phyloP scores from a whole-genome alignment of 2,329 filamentous ascomycete species.

The Cyphellophora europaea region DNA sequence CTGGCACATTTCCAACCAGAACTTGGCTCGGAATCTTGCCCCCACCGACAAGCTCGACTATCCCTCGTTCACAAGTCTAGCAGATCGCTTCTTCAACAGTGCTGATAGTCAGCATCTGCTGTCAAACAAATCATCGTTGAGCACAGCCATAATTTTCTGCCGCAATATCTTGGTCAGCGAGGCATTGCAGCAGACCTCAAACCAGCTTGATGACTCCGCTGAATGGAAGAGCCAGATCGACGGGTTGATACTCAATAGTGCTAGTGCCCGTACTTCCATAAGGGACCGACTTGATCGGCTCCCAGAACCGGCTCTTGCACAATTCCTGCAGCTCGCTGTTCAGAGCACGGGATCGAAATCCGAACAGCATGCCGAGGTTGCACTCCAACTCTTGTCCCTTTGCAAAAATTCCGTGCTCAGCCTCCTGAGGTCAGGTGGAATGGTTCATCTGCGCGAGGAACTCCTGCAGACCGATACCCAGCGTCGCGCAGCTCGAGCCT shows the following conservation, averaged over 20 bases:
- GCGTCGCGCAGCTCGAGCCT: slow-evolving; percentile 55
- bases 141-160: slow-evolving; percentile 61
- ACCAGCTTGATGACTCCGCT: slow-evolving; percentile 52
- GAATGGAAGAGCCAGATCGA: slow-evolving; percentile 81
- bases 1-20: slow-evolving; percentile 41
- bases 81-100: not conserved
- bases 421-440: slow-evolving; percentile 26
- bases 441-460: slow-evolving; percentile 3
- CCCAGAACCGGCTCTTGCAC: slow-evolving; percentile 23
- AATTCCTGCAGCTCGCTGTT: not conserved
- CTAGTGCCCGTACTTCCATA: slow-evolving; percentile 52
- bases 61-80: not conserved
- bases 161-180: slow-evolving; percentile 51
- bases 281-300: slow-evolving; percentile 41
- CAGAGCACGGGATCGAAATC: not conserved
- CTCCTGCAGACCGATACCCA: slow-evolving; percentile 45
- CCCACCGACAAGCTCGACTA: not conserved
- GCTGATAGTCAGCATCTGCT: not conserved
- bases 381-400: slow-evolving; percentile 47
- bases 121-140: slow-evolving; percentile 39
- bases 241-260: slow-evolving; percentile 60
- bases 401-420: slow-evolving; percentile 44
- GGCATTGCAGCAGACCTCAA: slow-evolving; percentile 38
- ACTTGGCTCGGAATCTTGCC: not conserved
- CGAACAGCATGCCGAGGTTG: slow-evolving; percentile 33